Base-by-base conservation (phyloP, 306 rosid species). In the Pachyrhizus erosus region DNA sequence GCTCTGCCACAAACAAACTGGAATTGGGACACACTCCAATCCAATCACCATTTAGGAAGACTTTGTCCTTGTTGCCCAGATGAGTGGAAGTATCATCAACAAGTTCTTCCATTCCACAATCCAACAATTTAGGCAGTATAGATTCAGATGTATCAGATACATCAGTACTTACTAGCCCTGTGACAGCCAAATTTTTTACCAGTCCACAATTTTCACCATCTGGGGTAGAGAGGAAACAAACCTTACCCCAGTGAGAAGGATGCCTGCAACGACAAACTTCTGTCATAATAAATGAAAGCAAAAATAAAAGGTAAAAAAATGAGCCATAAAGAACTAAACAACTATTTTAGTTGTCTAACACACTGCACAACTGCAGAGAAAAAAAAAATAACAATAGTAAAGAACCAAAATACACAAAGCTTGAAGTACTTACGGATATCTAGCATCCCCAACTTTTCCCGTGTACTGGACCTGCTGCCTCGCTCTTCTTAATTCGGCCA, bases 201-300 rank as follows among this genome's bases (percentile, higher is more conserved):
- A 96, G 94, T 24, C 99, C 99, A 86, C 99, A 96, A 84, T 96
- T 96, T 91, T 96, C 99, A 77, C 99, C 99, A 68, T 96, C 99
- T 0, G 98, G 98, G 66, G 99, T 96, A 57, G 98, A 93, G 61
- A 96, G 92, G 82, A 92, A 93, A 83, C 99, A 96, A 70, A 96
- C 97, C 87, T 91, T 93, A 5, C 99, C 99, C 99, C 98, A 96
- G 80, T 93, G 99, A 62, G 99, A 96, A 83, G 99, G 98, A 88
- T 96, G 99, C 88, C 99, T 96, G 94, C 87, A 89, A 40, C 70
- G 70, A 75, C 9, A 90, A 87, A 60, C 74, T 75, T 80, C 64
- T 6, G 79, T 14, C 42, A 84, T 80, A 61, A 79, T 75, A 75
- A 64, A 46, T 20, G 54, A 67, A 73, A 52, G 51, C 68, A 26